Conservation (phyloP, 2,329 filamentous ascomycete species). For the Paracorniculantispora psalliotae region DNA sequence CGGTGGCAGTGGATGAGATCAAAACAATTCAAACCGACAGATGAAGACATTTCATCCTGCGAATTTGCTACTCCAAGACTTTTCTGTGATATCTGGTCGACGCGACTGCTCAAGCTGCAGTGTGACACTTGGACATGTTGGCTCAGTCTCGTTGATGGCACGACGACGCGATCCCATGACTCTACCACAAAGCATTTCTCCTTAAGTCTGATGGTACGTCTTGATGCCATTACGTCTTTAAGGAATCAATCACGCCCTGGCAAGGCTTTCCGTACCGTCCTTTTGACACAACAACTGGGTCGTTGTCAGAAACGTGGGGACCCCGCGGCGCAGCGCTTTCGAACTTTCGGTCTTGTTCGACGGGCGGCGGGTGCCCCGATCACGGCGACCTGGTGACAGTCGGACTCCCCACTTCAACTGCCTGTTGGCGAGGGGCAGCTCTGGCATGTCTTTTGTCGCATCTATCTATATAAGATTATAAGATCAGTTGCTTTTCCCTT, state of each 20-base stretch:
- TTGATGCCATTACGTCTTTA: not conserved
- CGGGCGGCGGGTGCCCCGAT: not conserved
- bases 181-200: not conserved
- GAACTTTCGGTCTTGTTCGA: slow-evolving; percentile 3
- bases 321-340: not conserved
- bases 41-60: not conserved
- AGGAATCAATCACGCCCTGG: not conserved
- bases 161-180: not conserved
- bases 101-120: not conserved
- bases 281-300: not conserved
- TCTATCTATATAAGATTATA: not conserved
- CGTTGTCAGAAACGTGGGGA: not conserved
- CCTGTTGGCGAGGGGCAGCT: not conserved
- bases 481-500: too few relatives aligned
- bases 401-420: not conserved
- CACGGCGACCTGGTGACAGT: not conserved
- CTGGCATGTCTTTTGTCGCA: not conserved
- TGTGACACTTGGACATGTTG: not conserved
- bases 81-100: not conserved
- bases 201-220: not conserved
- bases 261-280: too few relatives aligned
- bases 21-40: slow-evolving; percentile 2
- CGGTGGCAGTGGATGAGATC: not conserved
- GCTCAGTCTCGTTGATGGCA: not conserved
- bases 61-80: not conserved